Evolutionary conservation across 164 flowering plant species (phyloP).

Genomic region (Houttuynia cordata): DNA sequence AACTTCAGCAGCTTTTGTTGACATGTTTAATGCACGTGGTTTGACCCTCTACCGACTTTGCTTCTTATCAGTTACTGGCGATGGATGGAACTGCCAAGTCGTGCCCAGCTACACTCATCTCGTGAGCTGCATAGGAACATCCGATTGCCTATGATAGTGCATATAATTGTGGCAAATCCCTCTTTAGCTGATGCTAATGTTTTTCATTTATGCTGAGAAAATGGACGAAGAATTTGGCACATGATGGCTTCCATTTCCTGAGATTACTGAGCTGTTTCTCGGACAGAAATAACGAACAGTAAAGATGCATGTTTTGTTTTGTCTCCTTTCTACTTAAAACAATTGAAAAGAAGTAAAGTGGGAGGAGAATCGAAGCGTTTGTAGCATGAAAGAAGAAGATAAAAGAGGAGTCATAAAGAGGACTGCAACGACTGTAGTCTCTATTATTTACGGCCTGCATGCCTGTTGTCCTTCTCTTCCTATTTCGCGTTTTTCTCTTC

Average conservation of each 20-base stretch:
- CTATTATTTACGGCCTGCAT: background rate
- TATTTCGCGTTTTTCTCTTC: background rate
- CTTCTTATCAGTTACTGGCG: too few relatives aligned
- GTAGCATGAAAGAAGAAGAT: background rate
- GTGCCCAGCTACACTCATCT: too few relatives aligned
- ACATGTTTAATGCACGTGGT: background rate
- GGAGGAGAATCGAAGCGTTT: background rate
- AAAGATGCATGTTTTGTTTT: background rate
- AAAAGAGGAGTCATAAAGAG: background rate
- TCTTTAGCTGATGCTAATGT: too few relatives aligned
- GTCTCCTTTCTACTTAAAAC: background rate
- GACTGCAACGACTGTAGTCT: background rate
- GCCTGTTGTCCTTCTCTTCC: background rate
- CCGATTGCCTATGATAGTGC: too few relatives aligned
- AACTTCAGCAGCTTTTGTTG: background rate
- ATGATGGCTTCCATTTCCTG: background rate
- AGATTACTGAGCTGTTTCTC: background rate
- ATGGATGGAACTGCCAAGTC: too few relatives aligned
- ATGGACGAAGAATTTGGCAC: too few relatives aligned
- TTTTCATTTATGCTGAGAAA: too few relatives aligned
- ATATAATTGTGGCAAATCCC: too few relatives aligned
- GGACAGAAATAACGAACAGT: background rate
- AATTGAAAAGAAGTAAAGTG: background rate
- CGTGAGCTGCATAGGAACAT: too few relatives aligned
- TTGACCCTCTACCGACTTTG: background rate